phyloP scores from a whole-genome alignment of 441 rosid species.

The Daphne laureola region DNA sequence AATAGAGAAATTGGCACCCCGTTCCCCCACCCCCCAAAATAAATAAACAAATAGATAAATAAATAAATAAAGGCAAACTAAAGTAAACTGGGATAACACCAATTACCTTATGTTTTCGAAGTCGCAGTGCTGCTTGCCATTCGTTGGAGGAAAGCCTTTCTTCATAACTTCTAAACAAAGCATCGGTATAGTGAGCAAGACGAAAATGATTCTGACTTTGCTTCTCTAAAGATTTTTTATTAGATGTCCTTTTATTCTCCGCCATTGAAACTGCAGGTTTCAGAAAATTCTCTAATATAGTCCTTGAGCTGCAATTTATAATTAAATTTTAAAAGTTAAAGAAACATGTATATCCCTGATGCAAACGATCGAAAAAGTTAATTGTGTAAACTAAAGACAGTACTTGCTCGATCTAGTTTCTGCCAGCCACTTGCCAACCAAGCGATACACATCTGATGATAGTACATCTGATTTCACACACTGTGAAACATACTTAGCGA shows the following conservation, averaged over 20 bases:
- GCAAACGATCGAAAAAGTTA: constrained; percentile 14
- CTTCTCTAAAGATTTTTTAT: constrained; percentile 67
- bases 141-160: constrained; percentile 89
- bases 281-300: constrained; percentile 88
- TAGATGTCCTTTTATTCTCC: constrained; percentile 38
- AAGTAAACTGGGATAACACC: constrained; percentile 1
- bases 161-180: constrained; percentile 78
- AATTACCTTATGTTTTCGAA: constrained; percentile 87
- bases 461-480: constrained; percentile 59
- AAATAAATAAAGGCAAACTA: constrained; percentile 14
- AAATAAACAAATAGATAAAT: not conserved
- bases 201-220: constrained; percentile 85
- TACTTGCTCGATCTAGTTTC: constrained; percentile 99
- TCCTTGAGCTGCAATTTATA: constrained; percentile 68
- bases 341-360: constrained; percentile 16
- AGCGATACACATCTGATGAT: constrained; percentile 71
- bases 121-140: constrained; percentile 96
- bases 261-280: constrained; percentile 90
- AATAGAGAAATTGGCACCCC: constrained; percentile 13
- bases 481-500: constrained; percentile 72
- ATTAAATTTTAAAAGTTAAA: not conserved
- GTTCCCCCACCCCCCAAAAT: not conserved
- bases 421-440: constrained; percentile 98
- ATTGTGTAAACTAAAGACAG: constrained; percentile 12
- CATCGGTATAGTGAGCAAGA: constrained; percentile 97